Evolutionary conservation across 345 rosid genomes (phyloP).

Genomic region (Hypericum perforatum): DNA sequence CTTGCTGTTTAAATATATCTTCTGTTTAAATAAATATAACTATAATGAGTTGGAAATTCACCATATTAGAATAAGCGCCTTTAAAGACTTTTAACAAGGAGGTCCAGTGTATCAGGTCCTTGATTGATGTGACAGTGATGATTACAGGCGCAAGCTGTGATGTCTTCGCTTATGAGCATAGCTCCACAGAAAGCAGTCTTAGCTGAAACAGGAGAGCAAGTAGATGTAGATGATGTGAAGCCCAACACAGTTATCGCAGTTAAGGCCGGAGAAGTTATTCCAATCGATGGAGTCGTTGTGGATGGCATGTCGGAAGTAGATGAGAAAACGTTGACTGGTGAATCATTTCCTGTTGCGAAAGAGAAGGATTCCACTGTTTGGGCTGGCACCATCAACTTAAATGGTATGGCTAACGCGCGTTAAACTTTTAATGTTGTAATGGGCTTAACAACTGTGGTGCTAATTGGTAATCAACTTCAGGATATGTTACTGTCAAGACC

Average conservation of each 20-base stretch:
- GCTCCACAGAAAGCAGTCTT: slow-evolving; percentile 74
- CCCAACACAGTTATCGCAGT: slow-evolving; percentile 60
- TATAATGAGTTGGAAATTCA: too few relatives aligned
- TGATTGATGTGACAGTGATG: too few relatives aligned
- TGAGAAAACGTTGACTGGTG: slow-evolving; percentile 85
- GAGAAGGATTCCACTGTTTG: slow-evolving; percentile 55
- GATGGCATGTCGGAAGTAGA: slow-evolving; percentile 87
- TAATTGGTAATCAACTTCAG: slow-evolving; percentile 29
- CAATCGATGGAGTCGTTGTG: slow-evolving; percentile 81
- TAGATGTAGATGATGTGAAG: slow-evolving; percentile 58
- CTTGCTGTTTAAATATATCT: too few relatives aligned
- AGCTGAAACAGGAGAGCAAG: slow-evolving; percentile 78
- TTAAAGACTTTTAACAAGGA: too few relatives aligned
- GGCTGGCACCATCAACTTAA: slow-evolving; percentile 90
- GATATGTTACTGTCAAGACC: slow-evolving; percentile 65
- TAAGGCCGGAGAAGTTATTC: slow-evolving; percentile 77
- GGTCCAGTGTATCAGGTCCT: too few relatives aligned
- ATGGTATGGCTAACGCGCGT: slow-evolving; percentile 32
- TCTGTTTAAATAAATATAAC: too few relatives aligned
- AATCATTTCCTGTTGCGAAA: slow-evolving; percentile 77
- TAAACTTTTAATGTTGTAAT: neutral
- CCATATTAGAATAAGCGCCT: too few relatives aligned
- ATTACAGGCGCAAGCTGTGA: slow-evolving; percentile 69
- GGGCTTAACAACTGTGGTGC: neutral
- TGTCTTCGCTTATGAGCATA: slow-evolving; percentile 74